phyloP scores from a whole-genome alignment of 163 green algal species.

The Picocystis sp. region DNA sequence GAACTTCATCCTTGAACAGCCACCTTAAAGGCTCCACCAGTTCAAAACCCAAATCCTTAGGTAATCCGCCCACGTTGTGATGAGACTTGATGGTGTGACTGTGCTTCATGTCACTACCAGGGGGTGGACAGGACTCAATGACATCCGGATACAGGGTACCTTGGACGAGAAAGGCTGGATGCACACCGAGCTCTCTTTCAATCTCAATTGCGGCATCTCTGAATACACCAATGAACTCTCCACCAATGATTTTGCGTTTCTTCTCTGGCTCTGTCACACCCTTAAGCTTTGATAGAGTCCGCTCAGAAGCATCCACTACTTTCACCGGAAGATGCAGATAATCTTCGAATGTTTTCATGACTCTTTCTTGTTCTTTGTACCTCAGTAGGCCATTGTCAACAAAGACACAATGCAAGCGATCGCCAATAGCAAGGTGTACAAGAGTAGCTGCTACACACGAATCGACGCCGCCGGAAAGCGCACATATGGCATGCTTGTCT shows the following conservation, averaged over 20 bases:
- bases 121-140: constrained; percentile 92
- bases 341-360: constrained; percentile 88
- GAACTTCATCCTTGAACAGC: constrained; percentile 95
- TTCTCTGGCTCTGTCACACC: constrained; percentile 82
- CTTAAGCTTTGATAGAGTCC: constrained; percentile 17
- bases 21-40: constrained; percentile 92
- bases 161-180: constrained; percentile 67
- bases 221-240: constrained; percentile 85
- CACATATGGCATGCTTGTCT: constrained; percentile 86
- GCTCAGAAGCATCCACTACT: constrained; percentile 60
- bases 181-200: constrained; percentile 49
- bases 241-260: constrained; percentile 94
- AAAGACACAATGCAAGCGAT: constrained; percentile 97
- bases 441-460: constrained; percentile 91
- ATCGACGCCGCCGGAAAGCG: constrained; percentile 94
- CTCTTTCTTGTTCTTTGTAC: constrained; percentile 76
- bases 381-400: constrained; percentile 96
- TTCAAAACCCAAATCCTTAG: constrained; percentile 89
- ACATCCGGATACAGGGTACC: constrained; percentile 95
- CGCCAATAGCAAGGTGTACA: constrained; percentile 78
- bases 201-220: constrained; percentile 48
- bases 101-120: constrained; percentile 85
- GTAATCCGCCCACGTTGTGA: constrained; percentile 96
- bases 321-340: constrained; percentile 95
- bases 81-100: constrained; percentile 98